A percentile compares a stretch with the other conserved stretches of the same genome.
Evolutionary conservation across 257 asterid genomes (phyloP).

Genomic region (Dorcoceras hygrometricum): DNA sequence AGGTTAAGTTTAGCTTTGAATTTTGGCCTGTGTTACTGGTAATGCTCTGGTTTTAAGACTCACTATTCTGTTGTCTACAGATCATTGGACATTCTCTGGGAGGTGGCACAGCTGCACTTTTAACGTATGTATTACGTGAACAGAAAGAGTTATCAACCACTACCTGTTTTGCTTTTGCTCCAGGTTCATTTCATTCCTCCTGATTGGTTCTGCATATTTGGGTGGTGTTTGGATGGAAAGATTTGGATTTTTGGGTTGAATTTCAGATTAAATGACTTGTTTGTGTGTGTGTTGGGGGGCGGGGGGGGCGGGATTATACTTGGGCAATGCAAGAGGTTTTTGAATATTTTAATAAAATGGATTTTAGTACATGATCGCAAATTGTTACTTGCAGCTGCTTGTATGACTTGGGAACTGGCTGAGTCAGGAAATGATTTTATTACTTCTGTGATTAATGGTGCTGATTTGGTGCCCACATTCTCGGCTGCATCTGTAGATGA

Average conservation of each 20-base stretch:
- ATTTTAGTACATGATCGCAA: conserved; percentile 7
- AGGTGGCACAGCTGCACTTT: conserved; percentile 92
- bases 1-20: conserved; percentile 6
- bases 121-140: conserved; percentile 87
- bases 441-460: conserved; percentile 85
- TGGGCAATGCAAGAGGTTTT: too few species aligned
- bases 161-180: conserved; percentile 93
- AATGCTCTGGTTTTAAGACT: conserved; percentile 9
- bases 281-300: too few species aligned
- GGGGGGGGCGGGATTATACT: too few species aligned
- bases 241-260: too few species aligned
- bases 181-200: conserved; percentile 47
- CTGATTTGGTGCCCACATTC: conserved; percentile 95
- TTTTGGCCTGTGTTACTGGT: neutral
- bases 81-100: conserved; percentile 97
- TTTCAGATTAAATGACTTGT: too few species aligned
- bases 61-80: conserved; percentile 38
- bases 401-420: conserved; percentile 99
- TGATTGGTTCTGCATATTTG: neutral
- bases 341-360: too few species aligned
- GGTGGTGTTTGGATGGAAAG: too few species aligned
- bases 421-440: conserved; percentile 82
- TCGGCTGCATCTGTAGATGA: conserved; percentile 97
- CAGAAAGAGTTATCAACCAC: conserved; percentile 71
- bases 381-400: conserved; percentile 65